A percentile compares a stretch with the other conserved stretches of the same genome.
phyloP scores from a whole-genome alignment of 2,329 filamentous ascomycete species.

The Penicillium sp. region DNA sequence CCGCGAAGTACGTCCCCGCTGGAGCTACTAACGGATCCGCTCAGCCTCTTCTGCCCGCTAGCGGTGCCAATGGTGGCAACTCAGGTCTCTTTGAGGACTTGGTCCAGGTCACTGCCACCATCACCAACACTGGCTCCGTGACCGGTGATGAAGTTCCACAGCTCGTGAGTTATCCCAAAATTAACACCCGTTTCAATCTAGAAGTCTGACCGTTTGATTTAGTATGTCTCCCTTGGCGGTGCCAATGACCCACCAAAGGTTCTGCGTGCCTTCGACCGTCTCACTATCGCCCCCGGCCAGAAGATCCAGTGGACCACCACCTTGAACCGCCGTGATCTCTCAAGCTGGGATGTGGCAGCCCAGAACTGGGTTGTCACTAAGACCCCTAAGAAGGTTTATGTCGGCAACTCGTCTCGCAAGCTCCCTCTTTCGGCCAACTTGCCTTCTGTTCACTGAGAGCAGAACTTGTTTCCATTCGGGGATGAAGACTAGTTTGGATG shows the following conservation, averaged over 20 bases:
- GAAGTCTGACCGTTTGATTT: conserved; percentile 6
- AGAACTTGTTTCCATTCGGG: neutral
- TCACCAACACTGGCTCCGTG: conserved; percentile 53
- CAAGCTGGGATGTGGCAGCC: conserved; percentile 75
- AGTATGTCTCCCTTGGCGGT: conserved; percentile 77
- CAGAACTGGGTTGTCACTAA: conserved; percentile 78
- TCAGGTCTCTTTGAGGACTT: conserved; percentile 53
- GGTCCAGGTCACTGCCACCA: conserved; percentile 49
- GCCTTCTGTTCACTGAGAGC: conserved; percentile 26
- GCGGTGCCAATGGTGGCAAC: conserved; percentile 61
- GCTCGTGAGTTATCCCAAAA: conserved; percentile 34
- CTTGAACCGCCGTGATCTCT: conserved; percentile 76
- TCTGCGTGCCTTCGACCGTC: conserved; percentile 78
- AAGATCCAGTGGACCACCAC: conserved; percentile 65
- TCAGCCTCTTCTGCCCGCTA: conserved; percentile 57
- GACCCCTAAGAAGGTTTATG: conserved; percentile 60
- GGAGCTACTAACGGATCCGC: conserved; percentile 53
- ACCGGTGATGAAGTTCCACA: conserved; percentile 56
- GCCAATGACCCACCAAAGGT: conserved; percentile 64
- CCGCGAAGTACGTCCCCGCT: conserved; percentile 51
- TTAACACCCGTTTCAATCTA: neutral
- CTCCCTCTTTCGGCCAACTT: conserved; percentile 49
- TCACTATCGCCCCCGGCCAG: conserved; percentile 69
- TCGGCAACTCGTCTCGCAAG: conserved; percentile 60
- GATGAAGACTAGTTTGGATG: neutral